Conservation (phyloP, 192 early-diverging fungal genomes). For the Mortierella hygrophila region DNA sequence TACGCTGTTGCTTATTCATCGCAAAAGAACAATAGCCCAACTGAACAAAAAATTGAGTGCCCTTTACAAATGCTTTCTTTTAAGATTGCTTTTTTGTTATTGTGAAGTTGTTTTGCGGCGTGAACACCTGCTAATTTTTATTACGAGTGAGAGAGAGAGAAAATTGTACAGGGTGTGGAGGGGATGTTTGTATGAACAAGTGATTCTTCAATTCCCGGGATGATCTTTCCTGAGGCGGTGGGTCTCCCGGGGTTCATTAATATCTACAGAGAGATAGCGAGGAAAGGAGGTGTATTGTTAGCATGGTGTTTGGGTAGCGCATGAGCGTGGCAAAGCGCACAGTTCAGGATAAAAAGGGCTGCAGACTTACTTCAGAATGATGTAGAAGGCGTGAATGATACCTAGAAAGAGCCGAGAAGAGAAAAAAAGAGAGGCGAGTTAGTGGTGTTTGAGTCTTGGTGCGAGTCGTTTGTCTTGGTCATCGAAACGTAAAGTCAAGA, state of each 20-base stretch:
- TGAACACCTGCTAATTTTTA: not conserved
- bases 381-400: slow-evolving; percentile 59
- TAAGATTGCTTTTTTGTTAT: not conserved
- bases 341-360: not conserved
- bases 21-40: not conserved
- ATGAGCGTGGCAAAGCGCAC: not conserved
- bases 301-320: not conserved
- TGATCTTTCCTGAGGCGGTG: not conserved
- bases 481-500: not conserved
- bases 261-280: not conserved
- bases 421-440: not conserved
- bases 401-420: slow-evolving; percentile 9
- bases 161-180: slow-evolving; percentile 7
- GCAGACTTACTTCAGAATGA: slow-evolving; percentile 47
- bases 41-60: not conserved
- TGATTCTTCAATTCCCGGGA: not conserved
- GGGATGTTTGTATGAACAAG: not conserved
- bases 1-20: too few species aligned
- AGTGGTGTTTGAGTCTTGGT: not conserved
- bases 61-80: not conserved
- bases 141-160: not conserved
- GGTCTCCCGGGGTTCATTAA: not conserved
- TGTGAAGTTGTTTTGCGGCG: not conserved
- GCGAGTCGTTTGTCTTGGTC: not conserved
- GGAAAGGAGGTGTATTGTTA: not conserved